phyloP scores from a whole-genome alignment of 2,329 filamentous ascomycete species.

The Aspergillus quadricinctus region DNA sequence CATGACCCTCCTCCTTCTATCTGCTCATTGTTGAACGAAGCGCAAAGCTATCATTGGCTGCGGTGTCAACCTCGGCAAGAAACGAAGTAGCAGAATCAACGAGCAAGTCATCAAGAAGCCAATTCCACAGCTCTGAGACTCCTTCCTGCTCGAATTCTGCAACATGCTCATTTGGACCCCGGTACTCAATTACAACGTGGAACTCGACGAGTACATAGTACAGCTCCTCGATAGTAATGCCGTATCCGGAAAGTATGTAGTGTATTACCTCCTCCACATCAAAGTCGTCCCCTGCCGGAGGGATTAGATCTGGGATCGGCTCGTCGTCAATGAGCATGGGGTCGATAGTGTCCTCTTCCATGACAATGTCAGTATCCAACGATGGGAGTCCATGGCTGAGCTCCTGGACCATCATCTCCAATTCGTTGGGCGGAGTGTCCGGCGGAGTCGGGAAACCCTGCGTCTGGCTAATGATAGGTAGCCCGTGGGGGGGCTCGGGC shows the following conservation, averaged over 20 bases:
- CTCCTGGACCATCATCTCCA: background rate
- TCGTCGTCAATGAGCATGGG: too few species aligned
- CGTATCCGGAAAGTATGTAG: too few species aligned
- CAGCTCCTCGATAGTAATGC: too few species aligned
- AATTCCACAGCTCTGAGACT: background rate
- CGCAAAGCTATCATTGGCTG: too few species aligned
- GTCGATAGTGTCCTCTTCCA: background rate
- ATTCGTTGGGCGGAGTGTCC: too few species aligned
- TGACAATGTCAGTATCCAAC: background rate
- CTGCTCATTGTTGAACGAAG: background rate
- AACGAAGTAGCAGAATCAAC: background rate
- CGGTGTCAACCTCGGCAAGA: too few species aligned
- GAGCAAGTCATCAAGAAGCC: background rate
- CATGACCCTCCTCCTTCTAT: background rate
- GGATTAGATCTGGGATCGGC: too few species aligned
- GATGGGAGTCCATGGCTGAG: background rate
- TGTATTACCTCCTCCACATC: too few species aligned
- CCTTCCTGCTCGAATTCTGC: background rate
- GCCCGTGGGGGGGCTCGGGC: too few species aligned
- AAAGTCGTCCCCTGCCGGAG: too few species aligned
- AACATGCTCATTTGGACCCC: background rate
- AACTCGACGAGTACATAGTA: background rate
- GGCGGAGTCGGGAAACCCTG: too few species aligned
- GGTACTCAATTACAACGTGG: background rate
- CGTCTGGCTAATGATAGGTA: too few species aligned